These are phyloP conservation scores for Acanthamoeba royreba DNA, from an alignment of 208 protist species.

Conservation along the genomic window DNA sequence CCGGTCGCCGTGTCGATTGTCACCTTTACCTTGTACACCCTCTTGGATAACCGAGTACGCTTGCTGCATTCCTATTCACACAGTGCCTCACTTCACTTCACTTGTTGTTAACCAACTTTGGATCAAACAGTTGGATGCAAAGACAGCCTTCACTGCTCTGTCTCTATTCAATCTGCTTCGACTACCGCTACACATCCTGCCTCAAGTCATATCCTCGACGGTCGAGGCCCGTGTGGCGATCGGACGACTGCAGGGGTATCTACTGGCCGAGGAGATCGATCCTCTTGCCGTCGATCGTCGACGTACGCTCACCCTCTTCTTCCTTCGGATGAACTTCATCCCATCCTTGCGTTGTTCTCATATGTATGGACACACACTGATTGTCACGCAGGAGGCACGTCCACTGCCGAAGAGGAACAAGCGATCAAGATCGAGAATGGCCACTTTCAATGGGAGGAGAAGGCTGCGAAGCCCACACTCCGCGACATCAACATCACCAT, in stretches of 20 bases:
- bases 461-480: slow-evolving; percentile 5
- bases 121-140: slow-evolving; percentile 76
- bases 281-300: neutral
- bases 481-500: slow-evolving; percentile 19
- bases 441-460: neutral
- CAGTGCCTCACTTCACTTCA: neutral
- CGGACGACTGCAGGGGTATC: slow-evolving; percentile 77
- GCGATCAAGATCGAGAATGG: slow-evolving; percentile 23
- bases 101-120: no score
- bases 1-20: slow-evolving; percentile 60
- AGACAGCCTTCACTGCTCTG: slow-evolving; percentile 88
- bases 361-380: no score
- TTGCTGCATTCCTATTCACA: neutral
- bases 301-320: neutral
- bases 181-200: slow-evolving; percentile 88
- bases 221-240: slow-evolving; percentile 83
- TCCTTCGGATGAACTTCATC: neutral
- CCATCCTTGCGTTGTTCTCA: no score
- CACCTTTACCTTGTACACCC: slow-evolving; percentile 60
- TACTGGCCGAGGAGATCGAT: neutral
- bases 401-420: no score
- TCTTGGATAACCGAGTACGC: neutral
- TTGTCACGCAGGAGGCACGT: neutral
- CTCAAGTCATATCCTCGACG: slow-evolving; percentile 76
- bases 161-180: slow-evolving; percentile 87